Percentiles rank a stretch among this genome's conserved stretches.
phyloP scores from a whole-genome alignment of 176 grass and related monocot species.

The Metroxylon sagu region DNA sequence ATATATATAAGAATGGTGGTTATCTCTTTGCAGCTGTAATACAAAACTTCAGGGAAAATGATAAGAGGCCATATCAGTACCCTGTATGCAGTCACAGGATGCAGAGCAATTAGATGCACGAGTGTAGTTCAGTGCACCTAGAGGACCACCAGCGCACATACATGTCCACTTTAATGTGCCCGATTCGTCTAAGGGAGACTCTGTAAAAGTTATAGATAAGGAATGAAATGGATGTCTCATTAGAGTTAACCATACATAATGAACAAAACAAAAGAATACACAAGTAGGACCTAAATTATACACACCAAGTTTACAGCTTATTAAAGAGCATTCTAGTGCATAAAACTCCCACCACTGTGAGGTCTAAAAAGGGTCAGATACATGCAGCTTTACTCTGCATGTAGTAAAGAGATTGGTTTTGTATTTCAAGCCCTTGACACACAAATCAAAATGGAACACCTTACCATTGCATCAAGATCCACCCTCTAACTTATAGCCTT shows the following conservation, averaged over 20 bases:
- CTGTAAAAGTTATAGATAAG: not conserved
- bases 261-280: not conserved
- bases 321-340: no score
- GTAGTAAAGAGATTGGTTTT: no score
- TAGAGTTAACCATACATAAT: not conserved
- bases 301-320: no score
- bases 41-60: not conserved
- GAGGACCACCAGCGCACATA: conserved; percentile 44
- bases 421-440: no score
- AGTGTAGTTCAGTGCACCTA: conserved; percentile 24
- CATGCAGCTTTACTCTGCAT: no score
- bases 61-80: conserved; percentile 29
- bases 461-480: no score
- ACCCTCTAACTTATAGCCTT: not conserved
- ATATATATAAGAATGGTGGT: not conserved
- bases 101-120: conserved; percentile 54
- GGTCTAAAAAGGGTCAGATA: no score
- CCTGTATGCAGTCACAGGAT: conserved; percentile 50
- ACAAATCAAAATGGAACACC: no score
- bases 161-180: conserved; percentile 54
- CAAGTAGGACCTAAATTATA: no score
- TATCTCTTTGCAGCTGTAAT: not conserved
- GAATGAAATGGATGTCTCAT: not conserved
- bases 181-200: not conserved
- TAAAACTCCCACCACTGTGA: no score